Evolutionary conservation across 768 basidiomycete genomes (phyloP), one percentile per base, ranked within the genome.

Genomic region (Chlorophyllum brunneum): DNA sequence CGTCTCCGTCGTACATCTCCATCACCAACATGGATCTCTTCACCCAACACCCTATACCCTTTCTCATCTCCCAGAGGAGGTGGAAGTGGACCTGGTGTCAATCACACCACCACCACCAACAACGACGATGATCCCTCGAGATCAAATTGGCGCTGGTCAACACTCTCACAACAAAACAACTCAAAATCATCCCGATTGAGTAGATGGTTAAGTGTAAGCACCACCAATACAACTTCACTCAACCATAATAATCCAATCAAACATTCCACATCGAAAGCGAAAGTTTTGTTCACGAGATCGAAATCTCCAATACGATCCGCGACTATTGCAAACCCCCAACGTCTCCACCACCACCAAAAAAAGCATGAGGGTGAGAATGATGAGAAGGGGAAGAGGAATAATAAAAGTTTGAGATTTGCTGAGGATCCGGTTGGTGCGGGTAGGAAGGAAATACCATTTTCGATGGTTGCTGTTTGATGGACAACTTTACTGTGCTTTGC

Each of bases 91-190:
- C n/a, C n/a, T n/a, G n/a, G n/a, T n/a, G n/a, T n/a, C n/a, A n/a
- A n/a, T n/a, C 31, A 31, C 31, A 31, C 7, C 13, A 31, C 31
- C 31, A 13, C 31, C 31, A 31, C 31, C 31, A 6, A 40, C 16
- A 24, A 38, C 11, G 37, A 38, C 37, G 37, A 40, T 23, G 39
- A 40, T 24, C 39, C 39, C 39, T 22, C 20, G 6, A 16, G n/a
- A 6, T 40, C 39, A 23, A n/a, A 40, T 18, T 46, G 44, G 44
- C 44, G 44, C 44, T 46, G 44, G 44, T 46, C 44, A n/a, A 31
- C 30, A 3, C 29, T 46, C 29, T 18, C n/a, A 18, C 6, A 7
- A 16, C n/a, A 18, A n/a, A 33, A 33, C n/a, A n/a, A n/a, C n/a
- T n/a, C n/a, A n/a, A n/a, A n/a, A n/a, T n/a, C n/a, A 31, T 31